phyloP scores from a whole-genome alignment of 257 asterid genomes.

The Orobanche coerulescens region DNA sequence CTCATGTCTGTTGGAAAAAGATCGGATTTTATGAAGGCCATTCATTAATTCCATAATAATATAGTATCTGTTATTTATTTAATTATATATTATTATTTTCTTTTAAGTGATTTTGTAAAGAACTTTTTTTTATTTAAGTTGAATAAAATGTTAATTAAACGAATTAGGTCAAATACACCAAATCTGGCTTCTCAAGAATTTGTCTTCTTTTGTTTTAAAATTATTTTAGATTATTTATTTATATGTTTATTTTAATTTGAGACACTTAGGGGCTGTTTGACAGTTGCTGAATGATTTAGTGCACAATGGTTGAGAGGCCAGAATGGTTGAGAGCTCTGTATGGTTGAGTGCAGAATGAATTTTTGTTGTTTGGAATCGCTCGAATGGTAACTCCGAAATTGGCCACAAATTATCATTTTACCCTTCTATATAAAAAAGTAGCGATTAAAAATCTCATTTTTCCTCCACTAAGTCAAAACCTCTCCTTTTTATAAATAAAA shows the following conservation, averaged over 20 bases:
- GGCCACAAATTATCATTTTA: too few relatives aligned
- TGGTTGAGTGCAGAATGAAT: too few relatives aligned
- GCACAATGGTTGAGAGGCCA: too few relatives aligned
- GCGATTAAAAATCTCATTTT: too few relatives aligned
- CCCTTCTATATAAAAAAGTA: too few relatives aligned
- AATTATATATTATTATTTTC: not conserved
- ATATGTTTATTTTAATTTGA: not conserved
- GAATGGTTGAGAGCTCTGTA: too few relatives aligned
- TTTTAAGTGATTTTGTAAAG: not conserved
- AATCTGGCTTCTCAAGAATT: slow-evolving; percentile 22
- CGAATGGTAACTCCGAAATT: too few relatives aligned
- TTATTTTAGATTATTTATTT: not conserved
- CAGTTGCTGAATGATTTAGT: too few relatives aligned
- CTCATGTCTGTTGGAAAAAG: not conserved
- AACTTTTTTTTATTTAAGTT: slow-evolving; percentile 13
- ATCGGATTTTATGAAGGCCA: slow-evolving; percentile 9
- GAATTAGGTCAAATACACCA: slow-evolving; percentile 7
- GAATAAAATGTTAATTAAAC: not conserved
- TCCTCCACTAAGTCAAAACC: too few relatives aligned
- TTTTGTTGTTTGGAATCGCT: too few relatives aligned
- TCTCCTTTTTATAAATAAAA: too few relatives aligned
- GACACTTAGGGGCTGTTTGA: too few relatives aligned
- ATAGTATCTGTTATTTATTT: not conserved
- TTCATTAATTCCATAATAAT: not conserved
- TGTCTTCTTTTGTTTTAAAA: not conserved